Percentiles rank a stretch among this genome's conserved stretches.
phyloP scores from a whole-genome alignment of 805 yeast species.

The Saturnispora quitensis region DNA sequence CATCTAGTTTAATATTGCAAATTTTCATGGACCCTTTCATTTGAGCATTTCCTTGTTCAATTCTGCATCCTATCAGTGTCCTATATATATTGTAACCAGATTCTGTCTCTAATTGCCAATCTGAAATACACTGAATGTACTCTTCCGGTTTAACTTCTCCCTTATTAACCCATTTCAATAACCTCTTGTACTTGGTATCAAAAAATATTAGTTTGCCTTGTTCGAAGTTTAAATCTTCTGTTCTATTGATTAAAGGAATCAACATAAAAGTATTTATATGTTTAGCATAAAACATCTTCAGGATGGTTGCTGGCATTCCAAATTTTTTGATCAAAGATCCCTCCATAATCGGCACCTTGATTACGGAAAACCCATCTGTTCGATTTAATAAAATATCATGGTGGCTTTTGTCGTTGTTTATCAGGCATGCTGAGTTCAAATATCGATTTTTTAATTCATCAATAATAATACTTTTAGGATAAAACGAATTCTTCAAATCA shows the following conservation, averaged over 20 bases:
- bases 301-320: constrained; percentile 13
- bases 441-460: constrained; percentile 11
- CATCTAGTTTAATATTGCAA: constrained; percentile 19
- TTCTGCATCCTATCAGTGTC: constrained; percentile 29
- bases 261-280: constrained; percentile 18
- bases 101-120: constrained; percentile 26
- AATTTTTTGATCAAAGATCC: not conserved
- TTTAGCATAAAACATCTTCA: constrained; percentile 20
- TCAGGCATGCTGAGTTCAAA: not conserved
- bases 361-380: not conserved
- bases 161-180: constrained; percentile 1
- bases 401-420: not conserved
- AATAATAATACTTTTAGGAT: constrained; percentile 22
- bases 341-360: not conserved
- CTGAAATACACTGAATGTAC: constrained; percentile 24
- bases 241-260: constrained; percentile 9
- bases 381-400: not conserved
- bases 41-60: constrained; percentile 3
- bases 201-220: constrained; percentile 16
- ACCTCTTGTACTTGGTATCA: constrained; percentile 17
- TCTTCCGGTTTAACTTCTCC: constrained; percentile 17
- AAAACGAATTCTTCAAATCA: constrained; percentile 16
- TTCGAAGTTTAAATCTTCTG: not conserved
- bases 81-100: constrained; percentile 16
- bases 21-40: constrained; percentile 21